phyloP scores from a whole-genome alignment of 805 yeast species.

The Nakazawaea ernobii region DNA sequence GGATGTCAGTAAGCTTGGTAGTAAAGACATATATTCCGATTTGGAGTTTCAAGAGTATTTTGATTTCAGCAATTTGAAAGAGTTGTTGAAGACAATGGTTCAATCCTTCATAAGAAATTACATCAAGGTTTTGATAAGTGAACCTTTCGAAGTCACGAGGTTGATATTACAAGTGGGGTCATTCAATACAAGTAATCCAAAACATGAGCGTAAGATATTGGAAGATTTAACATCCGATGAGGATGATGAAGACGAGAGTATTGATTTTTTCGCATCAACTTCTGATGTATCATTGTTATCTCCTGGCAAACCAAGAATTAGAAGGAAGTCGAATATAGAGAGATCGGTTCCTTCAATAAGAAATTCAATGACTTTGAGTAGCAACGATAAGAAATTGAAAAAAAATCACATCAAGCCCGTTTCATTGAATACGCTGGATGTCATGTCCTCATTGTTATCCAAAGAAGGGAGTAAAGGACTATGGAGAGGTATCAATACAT shows the following conservation, averaged over 20 bases:
- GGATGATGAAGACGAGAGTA: conserved; percentile 26
- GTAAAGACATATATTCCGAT: conserved; percentile 42
- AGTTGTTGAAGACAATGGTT: conserved; percentile 49
- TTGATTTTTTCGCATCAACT: conserved; percentile 34
- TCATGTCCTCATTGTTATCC: conserved; percentile 55
- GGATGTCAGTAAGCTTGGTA: conserved; percentile 15
- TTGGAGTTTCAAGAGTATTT: conserved; percentile 64
- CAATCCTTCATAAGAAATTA: conserved; percentile 65
- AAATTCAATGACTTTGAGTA: neutral
- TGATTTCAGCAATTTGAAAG: conserved; percentile 52
- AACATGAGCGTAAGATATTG: neutral
- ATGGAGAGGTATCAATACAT: conserved; percentile 70
- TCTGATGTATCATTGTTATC: conserved; percentile 10
- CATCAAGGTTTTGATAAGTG: conserved; percentile 61
- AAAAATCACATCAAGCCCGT: conserved; percentile 44
- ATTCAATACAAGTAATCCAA: conserved; percentile 29
- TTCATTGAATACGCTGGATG: conserved; percentile 58
- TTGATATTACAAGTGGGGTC: conserved; percentile 77
- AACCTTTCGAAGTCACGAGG: conserved; percentile 84
- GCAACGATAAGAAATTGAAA: conserved; percentile 1
- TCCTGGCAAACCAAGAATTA: conserved; percentile 2
- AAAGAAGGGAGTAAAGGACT: conserved; percentile 69
- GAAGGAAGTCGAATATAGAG: conserved; percentile 25
- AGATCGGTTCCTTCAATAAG: conserved; percentile 16
- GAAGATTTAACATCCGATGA: conserved; percentile 11